Evolutionary conservation across 495 filamentous ascomycete genomes (phyloP).

Genomic region (Podospora pseudoanserina): DNA sequence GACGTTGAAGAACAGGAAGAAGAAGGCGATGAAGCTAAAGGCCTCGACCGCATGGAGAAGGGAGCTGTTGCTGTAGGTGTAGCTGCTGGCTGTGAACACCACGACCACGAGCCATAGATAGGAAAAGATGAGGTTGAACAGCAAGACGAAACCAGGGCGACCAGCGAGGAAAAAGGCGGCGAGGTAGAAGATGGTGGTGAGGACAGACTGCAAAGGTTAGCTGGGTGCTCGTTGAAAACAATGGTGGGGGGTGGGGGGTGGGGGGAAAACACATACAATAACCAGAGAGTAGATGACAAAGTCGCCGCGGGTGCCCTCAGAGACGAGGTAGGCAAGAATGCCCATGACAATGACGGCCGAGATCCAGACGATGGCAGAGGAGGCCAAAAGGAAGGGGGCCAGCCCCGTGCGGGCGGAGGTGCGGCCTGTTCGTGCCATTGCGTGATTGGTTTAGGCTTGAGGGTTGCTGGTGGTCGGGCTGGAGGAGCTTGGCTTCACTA

Average conservation of each 20-base stretch:
- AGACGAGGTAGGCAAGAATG: conserved; percentile 55
- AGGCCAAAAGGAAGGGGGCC: conserved; percentile 1
- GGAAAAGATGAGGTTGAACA: conserved; percentile 59
- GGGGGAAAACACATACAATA: conserved; percentile 45
- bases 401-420: conserved; percentile 10
- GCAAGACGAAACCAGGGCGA: conserved; percentile 45
- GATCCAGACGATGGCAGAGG: conserved; percentile 90
- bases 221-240: not conserved
- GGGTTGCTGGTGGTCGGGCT: not conserved
- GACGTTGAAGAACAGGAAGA: conserved; percentile 53
- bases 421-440: not conserved
- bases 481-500: not conserved
- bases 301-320: conserved; percentile 33
- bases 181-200: conserved; percentile 58
- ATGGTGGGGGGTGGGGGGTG: not conserved
- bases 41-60: conserved; percentile 53
- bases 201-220: conserved; percentile 39
- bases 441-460: not conserved
- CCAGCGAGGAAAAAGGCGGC: conserved; percentile 54
- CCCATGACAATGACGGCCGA: conserved; percentile 61
- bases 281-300: conserved; percentile 54
- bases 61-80: conserved; percentile 40
- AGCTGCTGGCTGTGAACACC: conserved; percentile 57
- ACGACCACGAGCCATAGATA: conserved; percentile 64
- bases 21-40: conserved; percentile 60